A percentile compares a stretch with the other conserved stretches of the same genome.
Conservation (phyloP, 2,329 filamentous ascomycete genomes). For the Colletotrichum musicola region DNA sequence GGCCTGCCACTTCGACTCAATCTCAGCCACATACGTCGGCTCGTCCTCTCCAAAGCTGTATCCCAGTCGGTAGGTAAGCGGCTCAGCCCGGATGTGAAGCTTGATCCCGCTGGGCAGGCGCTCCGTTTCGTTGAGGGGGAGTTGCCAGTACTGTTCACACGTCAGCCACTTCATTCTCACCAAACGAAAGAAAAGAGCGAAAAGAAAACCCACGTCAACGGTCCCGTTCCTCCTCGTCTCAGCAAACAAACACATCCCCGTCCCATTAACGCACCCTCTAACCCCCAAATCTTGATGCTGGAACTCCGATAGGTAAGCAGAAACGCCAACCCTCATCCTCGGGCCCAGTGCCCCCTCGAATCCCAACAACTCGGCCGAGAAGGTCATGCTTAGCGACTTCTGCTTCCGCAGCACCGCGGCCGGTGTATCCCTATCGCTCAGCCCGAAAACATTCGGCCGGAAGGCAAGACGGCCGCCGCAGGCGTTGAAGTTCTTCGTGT, state of each 20-base stretch:
- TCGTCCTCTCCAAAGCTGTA: constrained; percentile 35
- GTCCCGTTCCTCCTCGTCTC: constrained; percentile 23
- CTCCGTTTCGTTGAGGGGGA: constrained; percentile 1
- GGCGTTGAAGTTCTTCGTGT: constrained; percentile 17
- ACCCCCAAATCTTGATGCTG: constrained; percentile 45
- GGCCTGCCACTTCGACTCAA: constrained; percentile 23
- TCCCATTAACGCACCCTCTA: constrained; percentile 41
- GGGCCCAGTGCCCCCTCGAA: constrained; percentile 37
- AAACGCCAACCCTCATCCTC: constrained; percentile 43
- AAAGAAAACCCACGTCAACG: constrained; percentile 10
- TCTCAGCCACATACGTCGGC: constrained; percentile 33
- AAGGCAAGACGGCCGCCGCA: constrained; percentile 45
- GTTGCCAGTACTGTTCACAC: constrained; percentile 22
- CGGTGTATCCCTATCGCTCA: constrained; percentile 46
- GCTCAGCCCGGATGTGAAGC: constrained; percentile 42
- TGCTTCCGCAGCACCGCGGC: constrained; percentile 46
- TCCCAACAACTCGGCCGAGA: constrained; percentile 40
- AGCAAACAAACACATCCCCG: constrained; percentile 39
- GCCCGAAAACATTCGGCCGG: constrained; percentile 44
- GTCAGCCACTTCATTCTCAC: neutral
- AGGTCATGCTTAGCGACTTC: constrained; percentile 47
- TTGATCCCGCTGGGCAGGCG: constrained; percentile 24
- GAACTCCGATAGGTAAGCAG: constrained; percentile 43
- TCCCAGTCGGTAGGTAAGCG: constrained; percentile 42
- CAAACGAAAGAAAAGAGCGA: neutral